Evolutionary conservation across 805 yeast genomes (phyloP).

Genomic region (Zygotorulaspora chibaensis): DNA sequence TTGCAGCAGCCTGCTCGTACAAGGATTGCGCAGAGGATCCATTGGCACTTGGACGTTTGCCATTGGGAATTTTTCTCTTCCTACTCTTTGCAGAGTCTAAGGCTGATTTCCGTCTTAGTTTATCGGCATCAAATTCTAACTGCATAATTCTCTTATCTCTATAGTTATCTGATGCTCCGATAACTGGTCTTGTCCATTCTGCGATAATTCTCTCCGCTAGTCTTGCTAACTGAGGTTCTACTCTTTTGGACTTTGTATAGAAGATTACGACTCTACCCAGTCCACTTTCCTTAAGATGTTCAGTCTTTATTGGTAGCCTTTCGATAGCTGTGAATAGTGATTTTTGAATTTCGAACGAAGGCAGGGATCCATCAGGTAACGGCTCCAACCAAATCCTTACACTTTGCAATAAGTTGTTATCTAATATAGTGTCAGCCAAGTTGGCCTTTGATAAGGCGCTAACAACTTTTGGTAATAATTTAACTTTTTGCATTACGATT

Average conservation of each 20-base stretch:
- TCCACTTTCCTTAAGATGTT: slow-evolving; percentile 90
- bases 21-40: slow-evolving; percentile 48
- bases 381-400: slow-evolving; percentile 98
- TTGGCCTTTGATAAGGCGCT: slow-evolving; percentile 73
- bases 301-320: slow-evolving; percentile 87
- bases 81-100: slow-evolving; percentile 32
- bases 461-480: slow-evolving; percentile 73
- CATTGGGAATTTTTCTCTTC: slow-evolving; percentile 26
- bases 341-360: slow-evolving; percentile 95
- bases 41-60: slow-evolving; percentile 12
- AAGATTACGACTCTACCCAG: slow-evolving; percentile 91
- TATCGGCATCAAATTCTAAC: slow-evolving; percentile 61
- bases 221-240: slow-evolving; percentile 81
- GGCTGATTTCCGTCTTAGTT: slow-evolving; percentile 38
- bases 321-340: slow-evolving; percentile 71
- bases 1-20: slow-evolving; percentile 85
- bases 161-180: slow-evolving; percentile 92
- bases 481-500: slow-evolving; percentile 60
- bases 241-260: slow-evolving; percentile 84
- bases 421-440: slow-evolving; percentile 87
- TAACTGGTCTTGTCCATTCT: slow-evolving; percentile 97
- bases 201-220: slow-evolving; percentile 88
- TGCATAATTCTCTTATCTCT: slow-evolving; percentile 75
- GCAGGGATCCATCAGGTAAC: slow-evolving; percentile 93
- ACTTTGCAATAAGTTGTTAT: slow-evolving; percentile 88